Conservation (phyloP, 768 basidiomycete genomes). For the Podaxis pistillaris region DNA sequence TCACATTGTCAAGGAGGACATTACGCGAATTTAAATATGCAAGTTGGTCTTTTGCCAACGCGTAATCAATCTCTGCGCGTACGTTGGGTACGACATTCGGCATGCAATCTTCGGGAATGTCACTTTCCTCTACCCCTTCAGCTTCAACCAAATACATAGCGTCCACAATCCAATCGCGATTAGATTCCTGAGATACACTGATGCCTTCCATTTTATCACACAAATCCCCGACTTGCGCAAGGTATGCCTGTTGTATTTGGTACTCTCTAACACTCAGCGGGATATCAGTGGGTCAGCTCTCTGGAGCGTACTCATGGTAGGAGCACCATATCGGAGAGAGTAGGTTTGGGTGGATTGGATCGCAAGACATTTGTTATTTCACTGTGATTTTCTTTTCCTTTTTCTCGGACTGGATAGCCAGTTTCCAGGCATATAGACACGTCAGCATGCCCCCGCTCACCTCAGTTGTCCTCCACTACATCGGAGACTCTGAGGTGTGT, state of each 20-base stretch:
- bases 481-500: background rate
- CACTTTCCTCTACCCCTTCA: background rate
- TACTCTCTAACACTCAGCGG: constrained; percentile 1
- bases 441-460: too few species aligned
- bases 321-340: too few species aligned
- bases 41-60: constrained; percentile 1
- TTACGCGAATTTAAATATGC: background rate
- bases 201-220: constrained; percentile 4
- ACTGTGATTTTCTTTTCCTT: too few species aligned
- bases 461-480: background rate
- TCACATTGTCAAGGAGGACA: background rate
- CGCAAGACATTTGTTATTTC: too few species aligned
- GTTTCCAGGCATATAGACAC: too few species aligned
- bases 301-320: too few species aligned
- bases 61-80: background rate
- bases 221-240: background rate
- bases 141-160: background rate
- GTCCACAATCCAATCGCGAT: background rate
- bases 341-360: too few species aligned
- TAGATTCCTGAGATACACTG: background rate
- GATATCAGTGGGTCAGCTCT: background rate
- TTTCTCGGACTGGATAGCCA: too few species aligned
- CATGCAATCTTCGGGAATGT: background rate
- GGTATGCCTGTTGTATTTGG: background rate
- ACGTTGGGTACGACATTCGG: background rate